Conservation (phyloP, 441 rosid genomes). For the Populus tomentosa region DNA sequence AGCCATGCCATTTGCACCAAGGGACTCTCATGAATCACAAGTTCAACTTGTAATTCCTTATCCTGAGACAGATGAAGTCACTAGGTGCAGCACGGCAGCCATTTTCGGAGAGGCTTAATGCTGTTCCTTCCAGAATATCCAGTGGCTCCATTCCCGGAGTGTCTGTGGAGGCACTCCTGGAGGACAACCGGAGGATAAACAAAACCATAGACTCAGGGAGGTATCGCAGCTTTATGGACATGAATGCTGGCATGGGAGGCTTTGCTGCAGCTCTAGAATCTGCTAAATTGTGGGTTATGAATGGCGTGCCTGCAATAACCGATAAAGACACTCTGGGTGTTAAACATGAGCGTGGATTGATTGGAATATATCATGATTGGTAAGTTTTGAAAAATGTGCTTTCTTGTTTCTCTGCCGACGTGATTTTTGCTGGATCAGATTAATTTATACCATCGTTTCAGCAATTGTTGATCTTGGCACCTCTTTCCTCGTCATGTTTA, state of each 20-base stretch:
- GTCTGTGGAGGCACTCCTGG: slow-evolving; percentile 45
- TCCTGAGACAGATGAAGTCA: slow-evolving; percentile 42
- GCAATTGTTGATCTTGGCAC: neutral
- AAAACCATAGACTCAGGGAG: slow-evolving; percentile 71
- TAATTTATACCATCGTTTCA: neutral
- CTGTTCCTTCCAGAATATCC: too few relatives aligned
- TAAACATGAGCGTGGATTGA: slow-evolving; percentile 78
- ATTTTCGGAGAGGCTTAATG: slow-evolving; percentile 35
- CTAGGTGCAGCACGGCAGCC: slow-evolving; percentile 31
- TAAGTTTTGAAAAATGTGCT: slow-evolving; percentile 23
- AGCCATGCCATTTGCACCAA: slow-evolving; percentile 95
- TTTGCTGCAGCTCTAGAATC: slow-evolving; percentile 90
- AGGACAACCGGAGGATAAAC: slow-evolving; percentile 56
- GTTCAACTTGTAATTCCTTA: slow-evolving; percentile 83
- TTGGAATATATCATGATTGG: slow-evolving; percentile 96
- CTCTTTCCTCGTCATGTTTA: neutral
- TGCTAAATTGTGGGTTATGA: slow-evolving; percentile 91
- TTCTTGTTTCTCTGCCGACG: slow-evolving; percentile 2
- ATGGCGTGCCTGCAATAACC: slow-evolving; percentile 66
- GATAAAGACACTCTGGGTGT: slow-evolving; percentile 77
- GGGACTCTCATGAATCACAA: slow-evolving; percentile 96
- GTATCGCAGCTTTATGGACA: slow-evolving; percentile 85
- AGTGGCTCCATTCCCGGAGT: slow-evolving; percentile 60
- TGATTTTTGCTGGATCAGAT: neutral
- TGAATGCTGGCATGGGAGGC: slow-evolving; percentile 96